Evolutionary conservation across 805 yeast species (phyloP), one percentile per base, ranked within the genome.

Genomic region (Metschnikowia reukaufii): DNA sequence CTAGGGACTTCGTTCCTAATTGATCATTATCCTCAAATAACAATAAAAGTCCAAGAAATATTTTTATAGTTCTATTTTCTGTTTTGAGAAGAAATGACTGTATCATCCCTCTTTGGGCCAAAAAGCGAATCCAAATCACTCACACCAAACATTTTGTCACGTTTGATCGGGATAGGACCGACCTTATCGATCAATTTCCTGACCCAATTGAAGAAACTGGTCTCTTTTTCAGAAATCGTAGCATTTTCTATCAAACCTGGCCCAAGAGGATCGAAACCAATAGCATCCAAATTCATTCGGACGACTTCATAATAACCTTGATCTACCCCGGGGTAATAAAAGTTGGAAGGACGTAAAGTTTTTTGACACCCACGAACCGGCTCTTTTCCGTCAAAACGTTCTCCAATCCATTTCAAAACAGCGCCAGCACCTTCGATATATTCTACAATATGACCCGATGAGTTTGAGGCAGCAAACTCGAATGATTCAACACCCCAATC

Each of bases 381-480:
- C 10, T 20, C 30, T 9, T 42, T 35, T 4, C 58, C 58, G 3
- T 32, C 46, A 29, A 50, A 47, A 0, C 55, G 48, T 5, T 43
- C 45, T 21, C 39, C 38, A 6, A 54, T 27, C 57, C 57, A 51
- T 12, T 25, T 32, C 20, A 54, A 19, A 1, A 47, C 56, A 2
- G 55, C 54, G 0, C 46, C 45, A 5, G 42, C 30, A 8, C 57
- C 57, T 21, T 49, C 50, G 9, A 49, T 16, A 30, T 44, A 47
- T 36, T 61, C 69, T 10, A 59, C 44, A 19, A 57, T 42, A 42
- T 67, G 72, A 1, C 67, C 69, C 20, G 62, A 53, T 12, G 51
- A 38, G 15, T 53, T 39, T 21, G 63, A 59, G 16, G 49, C 58
- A 3, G 65, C 58, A 48, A 64, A 62, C 47, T 67, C 72, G 27